Percentiles rank a stretch among this genome's conserved stretches.
These are phyloP conservation scores for Cornus florida DNA, from an alignment of 148 eudicot genomes.

Conservation along the genomic window DNA sequence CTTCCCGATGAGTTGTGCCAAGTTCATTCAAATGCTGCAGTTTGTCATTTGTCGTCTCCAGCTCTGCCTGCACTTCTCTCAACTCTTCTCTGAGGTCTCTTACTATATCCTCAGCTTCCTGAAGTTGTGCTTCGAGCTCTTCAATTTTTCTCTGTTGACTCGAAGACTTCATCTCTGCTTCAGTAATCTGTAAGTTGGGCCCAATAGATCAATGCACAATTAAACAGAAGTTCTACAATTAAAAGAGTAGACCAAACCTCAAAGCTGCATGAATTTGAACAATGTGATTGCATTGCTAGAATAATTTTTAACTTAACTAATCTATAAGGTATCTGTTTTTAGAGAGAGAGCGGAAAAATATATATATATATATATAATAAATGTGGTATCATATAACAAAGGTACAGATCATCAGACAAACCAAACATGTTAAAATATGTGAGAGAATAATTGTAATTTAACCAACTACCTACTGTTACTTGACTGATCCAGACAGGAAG, in stretches of 20 bases:
- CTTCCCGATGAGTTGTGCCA: constrained; percentile 5
- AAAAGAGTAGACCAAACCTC: background rate
- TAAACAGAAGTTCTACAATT: background rate
- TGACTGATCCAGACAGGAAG: no score
- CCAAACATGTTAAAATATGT: no score
- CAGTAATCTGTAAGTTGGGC: constrained; percentile 42
- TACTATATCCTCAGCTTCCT: constrained; percentile 95
- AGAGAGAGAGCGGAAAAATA: no score
- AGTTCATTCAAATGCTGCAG: constrained; percentile 11
- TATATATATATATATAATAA: no score
- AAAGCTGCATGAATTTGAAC: background rate
- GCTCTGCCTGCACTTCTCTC: constrained; percentile 46
- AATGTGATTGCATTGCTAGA: background rate
- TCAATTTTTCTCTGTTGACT: constrained; percentile 75
- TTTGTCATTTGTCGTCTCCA: constrained; percentile 41
- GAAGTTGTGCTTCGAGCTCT: constrained; percentile 94
- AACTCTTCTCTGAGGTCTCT: constrained; percentile 72
- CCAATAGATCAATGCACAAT: background rate
- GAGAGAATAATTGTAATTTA: no score
- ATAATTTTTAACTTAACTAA: background rate
- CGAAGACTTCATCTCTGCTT: constrained; percentile 55
- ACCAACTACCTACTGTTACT: no score
- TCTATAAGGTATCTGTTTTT: background rate
- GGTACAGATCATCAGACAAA: no score
- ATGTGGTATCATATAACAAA: no score